Evolutionary conservation across 768 basidiomycete species (phyloP), one percentile per base, ranked within the genome.

Genomic region (Amanita fuliginea): DNA sequence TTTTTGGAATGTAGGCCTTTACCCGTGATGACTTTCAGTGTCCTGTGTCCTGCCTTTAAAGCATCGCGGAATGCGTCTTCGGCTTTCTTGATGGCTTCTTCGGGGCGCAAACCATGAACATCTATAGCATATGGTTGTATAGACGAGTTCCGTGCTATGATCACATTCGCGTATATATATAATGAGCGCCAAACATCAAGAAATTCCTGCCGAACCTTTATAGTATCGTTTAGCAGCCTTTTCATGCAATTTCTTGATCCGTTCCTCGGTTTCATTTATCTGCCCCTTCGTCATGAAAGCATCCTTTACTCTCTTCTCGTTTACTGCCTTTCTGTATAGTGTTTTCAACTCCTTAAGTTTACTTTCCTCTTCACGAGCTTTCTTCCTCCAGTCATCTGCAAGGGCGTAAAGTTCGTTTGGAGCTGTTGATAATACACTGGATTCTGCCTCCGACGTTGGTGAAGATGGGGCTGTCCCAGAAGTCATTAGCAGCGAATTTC

Each of bases 1-100:
- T 74, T 68, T 4, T 71, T 63, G 2, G 87, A 91, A 65, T 97
- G 94, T 30, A 85, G 62, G 2, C 94, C 94, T 61, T 89, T 93
- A 16, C 88, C 88, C 1, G 75, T 73, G 54, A 78, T 75, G 3
- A 78, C 69, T 7, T 60, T 61, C 32, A 78, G 57, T 4, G 59
- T 57, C 1, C 58, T 54, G 4, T 64, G 54, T 8, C 65, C 69
- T 42, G 62, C 61, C 34, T 54, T 54, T 42, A 69, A 56, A 3
- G 70, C 66, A 4, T 70, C 61, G 6, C 69, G 61, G 37, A 78
- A 62, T 0, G 72, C 68, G 22, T 64, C 56, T 55, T 76, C 73
- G 6, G 71, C 72, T 18, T 58, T 62, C 32, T 64, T 62, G 34
- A 77, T 61, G 3, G 76, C 76, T 57, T 78, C 76, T 0, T 57